phyloP scores from a whole-genome alignment of 179 eudicot species.

The Dionaea muscipula region DNA sequence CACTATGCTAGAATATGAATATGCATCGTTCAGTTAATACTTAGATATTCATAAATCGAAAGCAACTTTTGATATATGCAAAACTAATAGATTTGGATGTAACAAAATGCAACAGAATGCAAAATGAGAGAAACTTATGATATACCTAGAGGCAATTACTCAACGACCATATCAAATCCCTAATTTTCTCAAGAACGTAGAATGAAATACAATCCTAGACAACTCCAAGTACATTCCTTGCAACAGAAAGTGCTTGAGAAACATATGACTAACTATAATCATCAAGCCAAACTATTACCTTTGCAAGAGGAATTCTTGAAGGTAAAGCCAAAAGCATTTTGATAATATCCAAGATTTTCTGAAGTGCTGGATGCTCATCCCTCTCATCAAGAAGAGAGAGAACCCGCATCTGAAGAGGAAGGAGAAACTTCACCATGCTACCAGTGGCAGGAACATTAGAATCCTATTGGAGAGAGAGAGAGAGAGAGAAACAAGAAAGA shows the following conservation, averaged over 20 bases:
- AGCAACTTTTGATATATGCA: too few relatives aligned
- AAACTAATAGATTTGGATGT: too few relatives aligned
- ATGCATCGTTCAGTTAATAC: too few relatives aligned
- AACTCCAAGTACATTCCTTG: neutral
- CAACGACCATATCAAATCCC: too few relatives aligned
- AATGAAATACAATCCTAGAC: too few relatives aligned
- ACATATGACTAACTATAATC: neutral
- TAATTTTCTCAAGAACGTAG: too few relatives aligned
- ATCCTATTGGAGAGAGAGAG: slow-evolving; percentile 55
- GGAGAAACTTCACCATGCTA: slow-evolving; percentile 57
- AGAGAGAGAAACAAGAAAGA: neutral
- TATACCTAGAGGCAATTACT: too few relatives aligned
- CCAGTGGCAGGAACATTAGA: slow-evolving; percentile 63
- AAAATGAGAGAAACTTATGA: too few relatives aligned
- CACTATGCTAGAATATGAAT: too few relatives aligned
- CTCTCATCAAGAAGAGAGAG: slow-evolving; percentile 39
- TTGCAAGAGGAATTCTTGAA: slow-evolving; percentile 63
- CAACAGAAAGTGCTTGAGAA: neutral
- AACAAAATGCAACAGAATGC: too few relatives aligned
- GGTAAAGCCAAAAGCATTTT: slow-evolving; percentile 80
- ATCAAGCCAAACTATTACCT: slow-evolving; percentile 30
- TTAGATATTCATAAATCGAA: too few relatives aligned
- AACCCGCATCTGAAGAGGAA: slow-evolving; percentile 39
- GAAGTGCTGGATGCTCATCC: slow-evolving; percentile 71
- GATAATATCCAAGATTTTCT: slow-evolving; percentile 54